These are phyloP conservation scores for Penicillium pancosmium DNA, from an alignment of 495 filamentous ascomycete species.

Conservation along the genomic window DNA sequence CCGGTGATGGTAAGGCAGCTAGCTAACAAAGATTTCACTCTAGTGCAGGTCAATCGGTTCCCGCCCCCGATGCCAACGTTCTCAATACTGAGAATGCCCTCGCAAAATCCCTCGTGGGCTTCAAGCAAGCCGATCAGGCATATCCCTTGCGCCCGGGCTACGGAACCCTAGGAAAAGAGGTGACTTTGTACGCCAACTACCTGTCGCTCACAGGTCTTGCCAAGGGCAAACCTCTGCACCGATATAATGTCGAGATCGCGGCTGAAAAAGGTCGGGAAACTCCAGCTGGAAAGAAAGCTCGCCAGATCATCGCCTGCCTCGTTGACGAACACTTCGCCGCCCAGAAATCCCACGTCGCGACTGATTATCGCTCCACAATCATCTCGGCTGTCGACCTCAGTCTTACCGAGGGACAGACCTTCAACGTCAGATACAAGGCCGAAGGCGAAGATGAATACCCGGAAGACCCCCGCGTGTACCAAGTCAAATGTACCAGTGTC, in stretches of 20 bases:
- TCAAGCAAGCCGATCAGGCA: constrained; percentile 14
- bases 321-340: constrained; percentile 42
- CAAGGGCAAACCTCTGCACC: constrained; percentile 36
- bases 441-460: constrained; percentile 46
- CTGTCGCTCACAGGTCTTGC: constrained; percentile 49
- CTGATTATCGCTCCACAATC: constrained; percentile 60
- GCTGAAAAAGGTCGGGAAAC: constrained; percentile 28
- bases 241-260: constrained; percentile 38
- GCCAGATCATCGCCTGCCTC: constrained; percentile 54
- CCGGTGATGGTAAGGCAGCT: background rate
- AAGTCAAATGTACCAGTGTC: constrained; percentile 45
- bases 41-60: constrained; percentile 26
- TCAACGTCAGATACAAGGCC: constrained; percentile 43
- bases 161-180: constrained; percentile 52
- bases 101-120: constrained; percentile 29
- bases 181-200: constrained; percentile 67
- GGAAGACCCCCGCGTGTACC: constrained; percentile 45
- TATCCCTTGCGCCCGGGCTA: constrained; percentile 59
- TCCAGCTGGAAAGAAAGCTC: constrained; percentile 55
- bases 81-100: constrained; percentile 34
- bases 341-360: constrained; percentile 45
- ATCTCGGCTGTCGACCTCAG: constrained; percentile 43
- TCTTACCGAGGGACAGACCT: constrained; percentile 19
- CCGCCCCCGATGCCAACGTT: constrained; percentile 29
- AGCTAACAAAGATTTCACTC: background rate